Conservation (phyloP, 2,329 filamentous ascomycete species). For the Cytospora mali region DNA sequence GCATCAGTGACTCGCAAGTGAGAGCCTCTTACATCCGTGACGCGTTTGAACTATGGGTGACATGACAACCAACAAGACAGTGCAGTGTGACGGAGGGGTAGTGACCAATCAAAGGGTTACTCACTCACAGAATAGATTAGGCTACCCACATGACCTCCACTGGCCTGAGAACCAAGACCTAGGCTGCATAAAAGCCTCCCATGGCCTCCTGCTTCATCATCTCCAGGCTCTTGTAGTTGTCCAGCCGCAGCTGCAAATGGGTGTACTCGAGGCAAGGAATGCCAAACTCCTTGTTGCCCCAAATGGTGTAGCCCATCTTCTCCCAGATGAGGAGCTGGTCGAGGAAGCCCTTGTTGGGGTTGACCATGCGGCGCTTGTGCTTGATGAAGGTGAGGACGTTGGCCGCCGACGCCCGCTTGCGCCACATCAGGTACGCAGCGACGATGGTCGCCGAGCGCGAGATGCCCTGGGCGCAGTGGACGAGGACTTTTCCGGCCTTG, state of each 20-base stretch:
- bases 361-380: constrained; percentile 22
- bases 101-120: background rate
- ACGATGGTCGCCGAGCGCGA: constrained; percentile 32
- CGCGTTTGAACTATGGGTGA: background rate
- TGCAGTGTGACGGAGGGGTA: background rate
- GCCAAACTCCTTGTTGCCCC: constrained; percentile 13
- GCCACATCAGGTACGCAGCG: constrained; percentile 34
- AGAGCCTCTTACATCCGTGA: too few relatives aligned
- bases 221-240: background rate
- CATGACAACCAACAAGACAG: background rate
- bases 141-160: background rate
- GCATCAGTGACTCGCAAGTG: background rate
- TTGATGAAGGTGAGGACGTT: constrained; percentile 24
- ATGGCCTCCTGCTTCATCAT: background rate
- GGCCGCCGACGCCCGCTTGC: constrained; percentile 3
- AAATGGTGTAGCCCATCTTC: constrained; percentile 29
- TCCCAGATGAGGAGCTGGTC: constrained; percentile 33
- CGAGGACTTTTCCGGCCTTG: constrained; percentile 23
- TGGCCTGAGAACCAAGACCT: background rate
- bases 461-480: constrained; percentile 35
- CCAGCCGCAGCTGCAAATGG: background rate
- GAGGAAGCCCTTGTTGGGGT: constrained; percentile 31
- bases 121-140: background rate
- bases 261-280: background rate
- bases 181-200: background rate